Evolutionary conservation across 1,139 yeast species (phyloP), one percentile per base, ranked within the genome.

Genomic region (Nadsonia commutata): DNA sequence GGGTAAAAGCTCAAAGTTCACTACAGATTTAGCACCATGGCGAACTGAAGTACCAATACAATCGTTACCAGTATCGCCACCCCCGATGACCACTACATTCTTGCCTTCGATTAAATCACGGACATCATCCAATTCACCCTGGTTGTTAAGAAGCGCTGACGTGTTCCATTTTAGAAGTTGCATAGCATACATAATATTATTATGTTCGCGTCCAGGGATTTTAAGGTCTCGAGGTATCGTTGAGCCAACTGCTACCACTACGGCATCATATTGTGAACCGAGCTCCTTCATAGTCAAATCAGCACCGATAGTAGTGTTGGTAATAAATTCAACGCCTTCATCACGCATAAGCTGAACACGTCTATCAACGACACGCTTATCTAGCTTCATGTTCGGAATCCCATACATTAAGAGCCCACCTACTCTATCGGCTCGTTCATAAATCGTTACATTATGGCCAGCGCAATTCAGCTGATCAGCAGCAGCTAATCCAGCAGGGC

Each of bases 61-160:
- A 71, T 90, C 98, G 60, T 90, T 90, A 76, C 98, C 98, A 39
- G 98, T 90, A 64, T 90, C 98, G 75, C 98, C 98, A 70, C 98
- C 98, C 58, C 98, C 98, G 69, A 90, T 88, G 47, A 90, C 97
- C 58, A 90, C 78, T 47, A 90, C 97, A 52, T 83, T 71, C 71
- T 88, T 90, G 53, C 94, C 97, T 50, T 72, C 77, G 49, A 90
- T 66, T 49, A 75, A 72, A 52, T 72, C 67, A 53, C 81, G 76
- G 46, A 88, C 80, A 47, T 79, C 83, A 48, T 78, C 94, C 60
- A 88, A 72, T 55, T 83, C 76, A 51, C 80, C 80, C n/a, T 27
- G 33, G 33, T 27, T 27, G 48, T 83, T 88, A 54, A 90, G 74
- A 56, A 90, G 71, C 2, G 95, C 93, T 67, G 86, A 76, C 49